Evolutionary conservation across 2,329 filamentous ascomycete genomes (phyloP).

Genomic region (Talaromyces marneffei): DNA sequence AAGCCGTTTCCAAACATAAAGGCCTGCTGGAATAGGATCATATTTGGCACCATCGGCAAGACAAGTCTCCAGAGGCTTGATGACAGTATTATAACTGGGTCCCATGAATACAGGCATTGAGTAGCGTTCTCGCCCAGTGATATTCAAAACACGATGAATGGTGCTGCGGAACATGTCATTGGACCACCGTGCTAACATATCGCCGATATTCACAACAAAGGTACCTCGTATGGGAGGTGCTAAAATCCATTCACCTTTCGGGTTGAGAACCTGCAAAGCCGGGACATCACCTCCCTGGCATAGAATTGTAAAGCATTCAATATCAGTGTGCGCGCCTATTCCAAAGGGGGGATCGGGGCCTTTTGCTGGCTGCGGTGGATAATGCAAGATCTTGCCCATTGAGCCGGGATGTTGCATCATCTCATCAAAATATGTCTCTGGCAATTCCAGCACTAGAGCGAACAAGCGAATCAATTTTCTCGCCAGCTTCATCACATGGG

Average conservation of each 20-base stretch:
- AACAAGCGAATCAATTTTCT: constrained; percentile 16
- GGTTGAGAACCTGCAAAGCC: constrained; percentile 24
- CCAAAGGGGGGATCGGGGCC: constrained; percentile 3
- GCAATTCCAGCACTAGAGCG: constrained; percentile 14
- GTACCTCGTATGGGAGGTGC: constrained; percentile 14
- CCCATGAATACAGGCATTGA: constrained; percentile 10
- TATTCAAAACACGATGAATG: constrained; percentile 11
- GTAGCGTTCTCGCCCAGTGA: constrained; percentile 10
- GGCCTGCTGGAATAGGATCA: constrained; percentile 9
- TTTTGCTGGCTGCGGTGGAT: constrained; percentile 12
- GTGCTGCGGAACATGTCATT: constrained; percentile 21
- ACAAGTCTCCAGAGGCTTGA: constrained; percentile 9
- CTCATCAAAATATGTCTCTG: constrained; percentile 21
- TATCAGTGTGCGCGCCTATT: constrained; percentile 18
- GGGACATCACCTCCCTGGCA: constrained; percentile 24
- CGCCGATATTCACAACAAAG: constrained; percentile 18
- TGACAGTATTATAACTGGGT: constrained; percentile 9
- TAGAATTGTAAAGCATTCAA: constrained; percentile 18
- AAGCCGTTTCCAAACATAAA: constrained; percentile 14
- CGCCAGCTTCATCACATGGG: constrained; percentile 16
- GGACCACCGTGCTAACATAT: constrained; percentile 22
- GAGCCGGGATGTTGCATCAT: constrained; percentile 25
- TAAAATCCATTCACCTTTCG: constrained; percentile 18
- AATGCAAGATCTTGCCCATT: constrained; percentile 16
- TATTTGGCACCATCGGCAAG: constrained; percentile 6